Percentiles rank a stretch among this genome's conserved stretches.
Evolutionary conservation across 2,329 filamentous ascomycete species (phyloP).

Genomic region (Diplocarpon rosae): DNA sequence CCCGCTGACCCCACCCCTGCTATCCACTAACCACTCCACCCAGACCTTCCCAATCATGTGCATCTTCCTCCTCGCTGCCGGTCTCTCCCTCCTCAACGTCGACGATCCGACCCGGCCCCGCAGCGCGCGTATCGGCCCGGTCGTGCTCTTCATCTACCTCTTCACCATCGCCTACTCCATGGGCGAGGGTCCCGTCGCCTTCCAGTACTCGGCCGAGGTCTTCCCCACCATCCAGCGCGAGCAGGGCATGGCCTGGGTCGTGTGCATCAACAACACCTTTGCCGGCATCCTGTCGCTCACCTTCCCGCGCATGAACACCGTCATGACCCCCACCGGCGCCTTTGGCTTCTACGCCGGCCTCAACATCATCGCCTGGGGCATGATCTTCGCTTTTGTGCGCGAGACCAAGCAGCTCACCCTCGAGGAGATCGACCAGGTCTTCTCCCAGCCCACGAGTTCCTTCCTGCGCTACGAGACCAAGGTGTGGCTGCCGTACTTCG

Average conservation of each 20-base stretch:
- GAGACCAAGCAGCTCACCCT: constrained; percentile 40
- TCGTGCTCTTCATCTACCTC: constrained; percentile 53
- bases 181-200: constrained; percentile 49
- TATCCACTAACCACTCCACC: constrained; percentile 30
- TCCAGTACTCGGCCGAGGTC: constrained; percentile 49
- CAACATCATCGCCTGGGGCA: constrained; percentile 40
- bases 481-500: constrained; percentile 13
- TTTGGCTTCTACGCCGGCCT: constrained; percentile 44
- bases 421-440: constrained; percentile 26
- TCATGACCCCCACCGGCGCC: constrained; percentile 29
- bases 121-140: constrained; percentile 39
- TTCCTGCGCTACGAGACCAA: constrained; percentile 14
- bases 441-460: constrained; percentile 12
- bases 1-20: constrained; percentile 45
- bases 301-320: constrained; percentile 16
- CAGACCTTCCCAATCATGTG: constrained; percentile 53
- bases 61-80: constrained; percentile 36
- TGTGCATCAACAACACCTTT: constrained; percentile 51
- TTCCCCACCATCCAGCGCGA: constrained; percentile 52
- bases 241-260: constrained; percentile 50
- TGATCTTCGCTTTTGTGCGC: constrained; percentile 44
- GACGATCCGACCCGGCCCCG: constrained; percentile 33
- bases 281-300: constrained; percentile 48
- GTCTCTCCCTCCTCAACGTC: constrained; percentile 24
- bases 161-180: constrained; percentile 55